A percentile compares a stretch with the other conserved stretches of the same genome.
Conservation (phyloP, 768 basidiomycete genomes). For the Rhodotorula taiwanensis region DNA sequence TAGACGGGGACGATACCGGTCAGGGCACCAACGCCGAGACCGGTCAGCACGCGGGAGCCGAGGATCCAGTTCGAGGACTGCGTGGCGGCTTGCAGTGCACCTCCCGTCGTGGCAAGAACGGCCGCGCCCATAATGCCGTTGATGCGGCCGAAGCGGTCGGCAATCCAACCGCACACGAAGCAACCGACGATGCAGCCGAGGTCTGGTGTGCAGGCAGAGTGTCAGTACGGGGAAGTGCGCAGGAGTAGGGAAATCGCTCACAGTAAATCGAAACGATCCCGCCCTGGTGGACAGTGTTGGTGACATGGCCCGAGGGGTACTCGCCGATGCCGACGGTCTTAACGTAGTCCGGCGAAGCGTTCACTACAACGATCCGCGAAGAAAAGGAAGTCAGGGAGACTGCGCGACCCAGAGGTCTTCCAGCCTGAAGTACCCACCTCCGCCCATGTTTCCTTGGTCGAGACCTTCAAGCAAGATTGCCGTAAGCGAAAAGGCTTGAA, state of each 20-base stretch:
- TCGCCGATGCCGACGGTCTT: conserved; percentile 32
- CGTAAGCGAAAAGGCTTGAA: conserved; percentile 36
- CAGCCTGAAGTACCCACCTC: conserved; percentile 18
- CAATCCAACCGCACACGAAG: conserved; percentile 36
- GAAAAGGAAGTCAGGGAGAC: background rate
- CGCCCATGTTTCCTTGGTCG: conserved; percentile 39
- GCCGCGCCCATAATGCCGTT: conserved; percentile 32
- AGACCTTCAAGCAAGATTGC: conserved; percentile 40
- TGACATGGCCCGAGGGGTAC: conserved; percentile 20
- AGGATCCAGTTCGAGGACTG: conserved; percentile 33
- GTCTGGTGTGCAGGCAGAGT: no score
- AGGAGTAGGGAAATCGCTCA: no score
- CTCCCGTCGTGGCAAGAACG: conserved; percentile 31
- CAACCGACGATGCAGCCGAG: conserved; percentile 38
- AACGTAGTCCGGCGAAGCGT: conserved; percentile 34
- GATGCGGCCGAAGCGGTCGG: conserved; percentile 38
- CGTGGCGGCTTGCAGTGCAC: conserved; percentile 32
- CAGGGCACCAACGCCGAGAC: conserved; percentile 36
- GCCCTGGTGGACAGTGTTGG: conserved; percentile 32
- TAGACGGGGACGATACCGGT: conserved; percentile 38
- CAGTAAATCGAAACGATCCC: conserved; percentile 40
- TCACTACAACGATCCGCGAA: background rate
- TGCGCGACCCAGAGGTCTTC: no score
- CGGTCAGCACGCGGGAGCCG: conserved; percentile 34
- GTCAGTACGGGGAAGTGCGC: no score